Percentiles rank a stretch among this genome's conserved stretches.
These are phyloP conservation scores for Angophora floribunda DNA, from an alignment of 345 rosid species.

Conservation along the genomic window DNA sequence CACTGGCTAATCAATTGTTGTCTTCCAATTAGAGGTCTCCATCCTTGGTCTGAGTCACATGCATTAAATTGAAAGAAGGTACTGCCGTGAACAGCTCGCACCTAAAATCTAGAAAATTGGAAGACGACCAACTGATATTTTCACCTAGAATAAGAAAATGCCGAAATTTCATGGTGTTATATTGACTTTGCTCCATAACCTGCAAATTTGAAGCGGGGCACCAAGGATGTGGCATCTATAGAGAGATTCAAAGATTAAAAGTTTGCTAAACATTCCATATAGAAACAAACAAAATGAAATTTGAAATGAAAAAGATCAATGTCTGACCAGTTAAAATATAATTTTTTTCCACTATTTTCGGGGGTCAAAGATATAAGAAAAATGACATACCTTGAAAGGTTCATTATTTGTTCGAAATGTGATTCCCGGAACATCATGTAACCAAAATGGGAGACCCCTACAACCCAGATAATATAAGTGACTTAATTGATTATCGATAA, in stretches of 20 bases:
- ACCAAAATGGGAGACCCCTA: constrained; percentile 89
- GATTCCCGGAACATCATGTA: constrained; percentile 71
- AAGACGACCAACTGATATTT: neutral
- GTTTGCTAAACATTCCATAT: neutral
- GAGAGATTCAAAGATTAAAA: neutral
- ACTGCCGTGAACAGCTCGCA: neutral
- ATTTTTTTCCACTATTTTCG: neutral
- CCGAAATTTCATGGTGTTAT: neutral
- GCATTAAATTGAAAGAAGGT: neutral
- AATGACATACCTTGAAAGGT: constrained; percentile 53
- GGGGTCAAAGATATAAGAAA: neutral
- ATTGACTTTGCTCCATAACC: neutral
- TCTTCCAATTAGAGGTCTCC: neutral
- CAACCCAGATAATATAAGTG: neutral
- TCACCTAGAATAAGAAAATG: neutral
- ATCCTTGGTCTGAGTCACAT: neutral
- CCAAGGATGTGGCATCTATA: neutral
- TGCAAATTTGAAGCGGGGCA: neutral
- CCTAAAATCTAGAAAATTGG: neutral
- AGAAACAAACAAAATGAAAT: neutral
- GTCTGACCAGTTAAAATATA: neutral
- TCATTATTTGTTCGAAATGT: constrained; percentile 64
- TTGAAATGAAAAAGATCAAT: neutral
- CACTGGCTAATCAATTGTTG: neutral
- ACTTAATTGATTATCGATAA: neutral